A percentile compares a stretch with the other conserved stretches of the same genome.
These are phyloP conservation scores for Sanghuangporus baumii DNA, from an alignment of 1,284 basidiomycete species.

Conservation along the genomic window DNA sequence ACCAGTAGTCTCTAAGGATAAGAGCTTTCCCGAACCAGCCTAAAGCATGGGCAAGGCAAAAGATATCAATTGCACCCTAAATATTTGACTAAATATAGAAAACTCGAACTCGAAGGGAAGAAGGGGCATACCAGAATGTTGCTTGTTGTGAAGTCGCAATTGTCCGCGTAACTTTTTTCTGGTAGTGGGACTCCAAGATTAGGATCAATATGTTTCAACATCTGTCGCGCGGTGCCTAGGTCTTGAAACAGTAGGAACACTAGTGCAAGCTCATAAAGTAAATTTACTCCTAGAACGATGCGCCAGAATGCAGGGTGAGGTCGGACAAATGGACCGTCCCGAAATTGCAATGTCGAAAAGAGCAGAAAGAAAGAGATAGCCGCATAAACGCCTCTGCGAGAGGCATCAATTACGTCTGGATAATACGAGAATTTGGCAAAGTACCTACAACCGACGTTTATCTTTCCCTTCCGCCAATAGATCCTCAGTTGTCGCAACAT, in stretches of 20 bases:
- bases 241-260: constrained; percentile 84
- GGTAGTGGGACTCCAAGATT: constrained; percentile 66
- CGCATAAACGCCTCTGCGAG: constrained; percentile 61
- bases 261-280: constrained; percentile 73
- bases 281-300: constrained; percentile 66
- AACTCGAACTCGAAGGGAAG: constrained; percentile 2
- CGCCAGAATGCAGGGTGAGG: constrained; percentile 77
- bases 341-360: constrained; percentile 81
- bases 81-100: not conserved
- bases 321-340: constrained; percentile 76
- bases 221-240: constrained; percentile 63
- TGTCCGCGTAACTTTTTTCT: constrained; percentile 79
- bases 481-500: constrained; percentile 74
- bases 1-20: constrained; percentile 84
- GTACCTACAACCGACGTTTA: constrained; percentile 67
- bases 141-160: constrained; percentile 58
- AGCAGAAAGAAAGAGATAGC: constrained; percentile 62
- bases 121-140: constrained; percentile 58
- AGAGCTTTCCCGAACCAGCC: constrained; percentile 87
- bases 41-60: constrained; percentile 74
- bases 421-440: constrained; percentile 9
- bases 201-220: constrained; percentile 74
- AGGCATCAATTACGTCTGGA: not conserved
- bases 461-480: constrained; percentile 73
- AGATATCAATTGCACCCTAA: constrained; percentile 75